A percentile compares a stretch with the other conserved stretches of the same genome.
These are phyloP conservation scores for Trapa incisa DNA, from an alignment of 345 rosid genomes.

Conservation along the genomic window DNA sequence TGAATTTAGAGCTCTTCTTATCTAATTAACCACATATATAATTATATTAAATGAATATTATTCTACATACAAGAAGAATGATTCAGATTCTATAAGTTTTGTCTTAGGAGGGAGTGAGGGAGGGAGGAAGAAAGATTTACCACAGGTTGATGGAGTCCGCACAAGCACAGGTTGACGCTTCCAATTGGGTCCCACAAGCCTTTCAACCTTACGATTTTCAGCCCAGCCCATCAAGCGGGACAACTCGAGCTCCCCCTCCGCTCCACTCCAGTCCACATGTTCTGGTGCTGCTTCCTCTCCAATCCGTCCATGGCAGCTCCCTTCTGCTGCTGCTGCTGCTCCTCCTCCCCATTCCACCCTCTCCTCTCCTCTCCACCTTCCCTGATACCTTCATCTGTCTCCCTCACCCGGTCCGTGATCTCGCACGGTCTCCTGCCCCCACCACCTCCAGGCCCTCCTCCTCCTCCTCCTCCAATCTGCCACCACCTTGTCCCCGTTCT, in stretches of 20 bases:
- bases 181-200: background rate
- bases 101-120: too few relatives aligned
- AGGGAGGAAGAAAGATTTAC: too few relatives aligned
- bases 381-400: slow-evolving; percentile 13
- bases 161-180: background rate
- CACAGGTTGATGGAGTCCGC: background rate
- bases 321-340: background rate
- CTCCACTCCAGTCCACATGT: slow-evolving; percentile 23
- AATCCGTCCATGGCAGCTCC: slow-evolving; percentile 46
- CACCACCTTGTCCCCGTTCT: slow-evolving; percentile 7
- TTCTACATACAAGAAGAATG: too few relatives aligned
- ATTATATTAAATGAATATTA: too few relatives aligned
- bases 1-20: too few relatives aligned
- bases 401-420: slow-evolving; percentile 6
- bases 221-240: background rate
- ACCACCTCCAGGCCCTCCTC: slow-evolving; percentile 14
- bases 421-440: background rate
- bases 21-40: too few relatives aligned
- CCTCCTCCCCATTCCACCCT: slow-evolving; percentile 12
- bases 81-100: too few relatives aligned
- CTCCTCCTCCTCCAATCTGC: background rate
- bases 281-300: background rate
- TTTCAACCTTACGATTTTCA: background rate
- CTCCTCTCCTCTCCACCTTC: slow-evolving; percentile 5
- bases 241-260: background rate